phyloP scores from a whole-genome alignment of 148 eudicot species.

The Dysphania ambrosioides region DNA sequence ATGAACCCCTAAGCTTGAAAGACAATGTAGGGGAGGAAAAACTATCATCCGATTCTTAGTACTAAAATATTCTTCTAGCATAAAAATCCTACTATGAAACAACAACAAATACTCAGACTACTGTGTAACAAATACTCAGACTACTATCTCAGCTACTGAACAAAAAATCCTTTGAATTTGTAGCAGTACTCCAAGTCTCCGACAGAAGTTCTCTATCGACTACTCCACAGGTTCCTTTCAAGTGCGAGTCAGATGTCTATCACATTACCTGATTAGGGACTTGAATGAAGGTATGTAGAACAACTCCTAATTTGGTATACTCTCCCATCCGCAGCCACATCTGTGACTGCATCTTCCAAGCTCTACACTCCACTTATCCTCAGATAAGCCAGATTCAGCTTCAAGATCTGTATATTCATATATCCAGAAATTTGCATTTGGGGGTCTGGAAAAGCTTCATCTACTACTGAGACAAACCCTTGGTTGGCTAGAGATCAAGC shows the following conservation, averaged over 20 bases:
- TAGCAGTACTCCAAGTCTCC: not conserved
- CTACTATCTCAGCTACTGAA: not conserved
- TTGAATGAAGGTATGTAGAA: constrained; percentile 87
- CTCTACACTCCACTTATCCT: constrained; percentile 74
- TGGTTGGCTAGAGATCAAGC: constrained; percentile 76
- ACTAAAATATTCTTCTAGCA: not conserved
- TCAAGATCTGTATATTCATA: constrained; percentile 50
- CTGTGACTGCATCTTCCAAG: constrained; percentile 71
- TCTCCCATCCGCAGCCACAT: constrained; percentile 97
- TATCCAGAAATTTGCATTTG: too few relatives aligned
- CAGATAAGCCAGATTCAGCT: constrained; percentile 64
- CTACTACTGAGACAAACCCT: constrained; percentile 49
- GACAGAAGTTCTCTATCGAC: not conserved
- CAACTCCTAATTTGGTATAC: constrained; percentile 77
- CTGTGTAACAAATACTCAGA: too few relatives aligned
- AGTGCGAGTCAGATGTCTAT: constrained; percentile 1
- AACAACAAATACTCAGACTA: too few relatives aligned
- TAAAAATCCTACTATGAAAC: not conserved
- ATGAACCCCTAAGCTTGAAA: constrained; percentile 91
- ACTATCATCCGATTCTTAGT: not conserved
- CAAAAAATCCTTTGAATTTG: not conserved
- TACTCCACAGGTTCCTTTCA: not conserved
- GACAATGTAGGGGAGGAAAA: constrained; percentile 3
- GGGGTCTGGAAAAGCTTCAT: constrained; percentile 47
- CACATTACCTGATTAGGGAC: constrained; percentile 79